Evolutionary conservation across 306 rosid species (phyloP), one percentile per base, ranked within the genome.

Genomic region (Astragalus glycyphyllos): DNA sequence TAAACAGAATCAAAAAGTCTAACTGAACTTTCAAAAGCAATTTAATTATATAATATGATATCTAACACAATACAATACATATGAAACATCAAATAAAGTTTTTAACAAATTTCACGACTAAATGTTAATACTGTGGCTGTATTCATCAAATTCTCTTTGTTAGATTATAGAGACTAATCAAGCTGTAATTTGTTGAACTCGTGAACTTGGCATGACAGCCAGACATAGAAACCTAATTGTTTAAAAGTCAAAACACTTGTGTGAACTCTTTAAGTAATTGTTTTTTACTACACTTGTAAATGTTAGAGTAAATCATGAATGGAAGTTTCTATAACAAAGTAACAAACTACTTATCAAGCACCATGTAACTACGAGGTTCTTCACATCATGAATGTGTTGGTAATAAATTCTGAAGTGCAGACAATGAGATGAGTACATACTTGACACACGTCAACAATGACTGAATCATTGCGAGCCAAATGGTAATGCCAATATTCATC

Each of bases 371-470:
- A 11, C 8, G 23, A 10, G 9, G 26, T 65, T 66, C 56, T 59
- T 71, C 63, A 26, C 45, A 46, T 31, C 68, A 68, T 61, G 48
- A 13, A 13, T 29, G 42, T 7, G 7, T 47, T 13, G 16, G 66
- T 37, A 80, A 55, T 55, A 29, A 59, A 49, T 32, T 40, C 38
- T 15, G 17, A 65, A 54, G 41, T 61, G 61, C 37, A 50, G 61
- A 49, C 46, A 63, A 76, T 48, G 54, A 79, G 82, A 74, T 35
- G n/a, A 69, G 72, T 46, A 71, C 84, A 74, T 83, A 95, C 99
- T 83, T 95, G 99, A 87, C 96, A 95, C 84, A 91, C 88, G 69
- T 95, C 99, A 77, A 95, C 99, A 77, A 95, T 95, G 76, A 95
- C 88, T 41, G 99, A 95, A 73, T 95, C 91, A 77, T 91, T 95